Base-by-base conservation (phyloP, 768 basidiomycete species). In the Rhodosporidiobolus odoratus region DNA sequence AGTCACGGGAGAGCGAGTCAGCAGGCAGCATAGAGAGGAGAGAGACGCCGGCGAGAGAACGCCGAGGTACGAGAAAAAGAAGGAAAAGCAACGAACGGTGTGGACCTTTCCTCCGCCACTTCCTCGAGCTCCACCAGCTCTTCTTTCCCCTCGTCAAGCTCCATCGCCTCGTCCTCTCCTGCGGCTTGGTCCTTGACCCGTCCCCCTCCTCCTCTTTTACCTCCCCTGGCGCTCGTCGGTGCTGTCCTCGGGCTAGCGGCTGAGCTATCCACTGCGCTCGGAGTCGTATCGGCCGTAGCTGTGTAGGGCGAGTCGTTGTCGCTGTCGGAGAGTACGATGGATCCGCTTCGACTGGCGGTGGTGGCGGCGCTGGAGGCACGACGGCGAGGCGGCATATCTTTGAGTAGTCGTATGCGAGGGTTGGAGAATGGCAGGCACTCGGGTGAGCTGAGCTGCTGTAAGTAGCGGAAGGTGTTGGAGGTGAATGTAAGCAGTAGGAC, bases 201-300 rank as follows among this genome's bases (percentile, higher is more conserved):
- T 25, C 54, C 9, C 37, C 54, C 16, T 57, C 30, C 43, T 45
- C 43, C 43, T 45, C 43, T 23, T 45, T 45, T 23, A 23, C 52
- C 27, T 50, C 52, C 52, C 19, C 52, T 50, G 48, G n/a, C n/a
- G n/a, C n/a, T 30, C 54, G 54, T 56, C 54, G 54, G 54, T 25
- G 54, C 54, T 9, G 54, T 56, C 13, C 12, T 30, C 16, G 52
- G 48, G 30, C 52, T 53, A 53, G 54, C 32, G 9, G 34, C 34
- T 50, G 48, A 50, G 8, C n/a, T n/a, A n/a, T n/a, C n/a, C n/a
- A n/a, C n/a, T n/a, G n/a, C n/a, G 23, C 32, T 9, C 34, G 32
- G 52, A 30, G 7, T 9, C 52, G 9, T n/a, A n/a, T 56, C 35
- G 12, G 16, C 59, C 7, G 43, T 6, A 45, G 54, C 23, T 30